Evolutionary conservation across 2,329 filamentous ascomycete genomes (phyloP), one percentile per base, ranked within the genome.

Genomic region (Hyphodiscus sp.): DNA sequence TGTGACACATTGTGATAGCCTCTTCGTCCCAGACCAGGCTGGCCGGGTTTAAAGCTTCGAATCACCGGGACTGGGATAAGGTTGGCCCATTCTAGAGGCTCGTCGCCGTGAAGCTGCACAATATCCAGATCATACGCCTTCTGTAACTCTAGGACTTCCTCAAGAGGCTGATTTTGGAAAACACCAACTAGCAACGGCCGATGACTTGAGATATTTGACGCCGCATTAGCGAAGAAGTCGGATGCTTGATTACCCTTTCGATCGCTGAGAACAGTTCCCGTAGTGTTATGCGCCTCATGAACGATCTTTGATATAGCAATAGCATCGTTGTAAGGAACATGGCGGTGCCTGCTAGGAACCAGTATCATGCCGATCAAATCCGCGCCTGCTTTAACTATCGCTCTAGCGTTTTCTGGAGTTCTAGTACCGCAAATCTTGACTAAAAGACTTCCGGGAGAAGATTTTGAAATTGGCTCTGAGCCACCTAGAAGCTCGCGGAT

Each of bases 371-470:
- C 94, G 49, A 99, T 83, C 61, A 96, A 76, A 70, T 99, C 91
- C 30, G 94, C 94, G 23, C 91, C 91, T 41, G 90, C 86, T 66
- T 91, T 83, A 46, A 95, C 82, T 16, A 94, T 94, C 57, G 83
- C 81, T 52, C 81, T 76, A 6, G 94, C 94, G 16, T 86, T 90
- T 66, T 95, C 89, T 10, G 85, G 78, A 55, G 83, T 90, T 54
- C 92, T 81, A 9, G 91, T 97, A 6, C 94, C 94, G 68, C 94
- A 99, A 20, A 99, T 95, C 74, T 99, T 99, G 60, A 96, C 91
- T 29, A 94, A 76, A 1, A 89, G 75, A 19, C 76, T 70, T 16
- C 73, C 70, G 26, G 70, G 59, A n/a, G 65, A 64, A 29, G 66
- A 67, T 50, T 65, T 74, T 49, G 60, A 64, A 5, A 73, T 67